Evolutionary conservation across 352 stramenopile species (phyloP).

Genomic region (Pythium phragmiticola): DNA sequence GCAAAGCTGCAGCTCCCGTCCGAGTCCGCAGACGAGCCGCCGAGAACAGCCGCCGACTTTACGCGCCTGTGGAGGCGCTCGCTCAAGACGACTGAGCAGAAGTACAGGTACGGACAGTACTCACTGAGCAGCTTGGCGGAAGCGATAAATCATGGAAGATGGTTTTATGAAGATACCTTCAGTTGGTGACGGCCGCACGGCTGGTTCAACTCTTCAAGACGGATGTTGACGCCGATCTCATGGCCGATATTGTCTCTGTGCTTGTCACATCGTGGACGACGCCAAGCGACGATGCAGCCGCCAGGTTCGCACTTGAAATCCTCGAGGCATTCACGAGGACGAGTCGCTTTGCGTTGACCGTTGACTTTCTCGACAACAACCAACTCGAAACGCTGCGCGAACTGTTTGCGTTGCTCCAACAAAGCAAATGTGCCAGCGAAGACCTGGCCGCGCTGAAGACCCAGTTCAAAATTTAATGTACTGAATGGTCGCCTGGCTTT

Average conservation of each 20-base stretch:
- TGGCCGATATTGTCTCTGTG: constrained; percentile 64
- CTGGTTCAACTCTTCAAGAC: constrained; percentile 56
- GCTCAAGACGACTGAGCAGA: constrained; percentile 50
- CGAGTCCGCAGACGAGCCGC: constrained; percentile 28
- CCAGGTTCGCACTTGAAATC: constrained; percentile 36
- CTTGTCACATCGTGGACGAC: constrained; percentile 24
- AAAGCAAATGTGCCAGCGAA: neutral
- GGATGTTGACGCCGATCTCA: constrained; percentile 73
- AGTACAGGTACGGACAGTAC: constrained; percentile 28
- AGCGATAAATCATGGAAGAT: too few relatives aligned
- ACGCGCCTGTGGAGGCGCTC: constrained; percentile 70
- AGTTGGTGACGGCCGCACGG: constrained; percentile 42
- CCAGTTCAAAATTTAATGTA: constrained; percentile 8
- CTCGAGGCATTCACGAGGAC: constrained; percentile 48
- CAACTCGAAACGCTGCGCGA: constrained; percentile 48
- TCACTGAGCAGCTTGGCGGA: neutral
- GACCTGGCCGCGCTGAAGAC: constrained; percentile 3
- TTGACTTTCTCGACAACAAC: constrained; percentile 74
- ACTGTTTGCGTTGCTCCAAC: constrained; percentile 31
- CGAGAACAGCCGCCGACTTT: constrained; percentile 56
- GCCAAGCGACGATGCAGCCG: constrained; percentile 7
- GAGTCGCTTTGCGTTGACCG: constrained; percentile 51
- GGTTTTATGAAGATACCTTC: constrained; percentile 48
- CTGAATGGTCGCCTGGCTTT: neutral
- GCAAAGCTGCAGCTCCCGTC: constrained; percentile 30